A percentile compares a stretch with the other conserved stretches of the same genome.
Evolutionary conservation across 129 eudicot species (phyloP).

Genomic region (Flaveria bidentis): DNA sequence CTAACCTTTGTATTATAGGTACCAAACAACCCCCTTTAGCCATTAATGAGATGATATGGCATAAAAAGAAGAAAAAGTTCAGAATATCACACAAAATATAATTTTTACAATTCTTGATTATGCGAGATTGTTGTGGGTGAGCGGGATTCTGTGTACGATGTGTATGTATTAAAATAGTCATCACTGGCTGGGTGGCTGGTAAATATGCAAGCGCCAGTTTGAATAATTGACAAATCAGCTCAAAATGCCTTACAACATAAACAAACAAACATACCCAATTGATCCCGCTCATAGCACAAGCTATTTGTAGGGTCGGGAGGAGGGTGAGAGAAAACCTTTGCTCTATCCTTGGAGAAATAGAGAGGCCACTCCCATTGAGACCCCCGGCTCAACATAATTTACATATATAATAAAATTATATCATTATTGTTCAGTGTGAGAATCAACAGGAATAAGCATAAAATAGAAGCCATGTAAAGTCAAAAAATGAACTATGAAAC

Average conservation of each 20-base stretch:
- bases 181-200: neutral
- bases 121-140: neutral
- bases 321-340: no score
- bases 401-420: neutral
- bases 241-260: neutral
- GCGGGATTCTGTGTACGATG: neutral
- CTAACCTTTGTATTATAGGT: neutral
- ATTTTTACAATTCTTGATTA: neutral
- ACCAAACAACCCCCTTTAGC: conserved; percentile 7
- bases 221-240: neutral
- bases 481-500: neutral
- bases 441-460: neutral
- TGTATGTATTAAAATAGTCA: neutral
- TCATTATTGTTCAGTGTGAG: neutral
- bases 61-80: neutral
- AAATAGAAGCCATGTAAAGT: neutral
- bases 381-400: neutral
- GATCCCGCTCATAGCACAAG: no score
- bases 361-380: no score
- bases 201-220: neutral
- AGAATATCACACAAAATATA: neutral
- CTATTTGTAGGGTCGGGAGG: no score
- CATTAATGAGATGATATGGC: neutral
- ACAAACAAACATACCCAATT: no score
- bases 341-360: no score